Evolutionary conservation across 2,329 filamentous ascomycete genomes (phyloP).

Genomic region (Colletotrichum gigasporum): DNA sequence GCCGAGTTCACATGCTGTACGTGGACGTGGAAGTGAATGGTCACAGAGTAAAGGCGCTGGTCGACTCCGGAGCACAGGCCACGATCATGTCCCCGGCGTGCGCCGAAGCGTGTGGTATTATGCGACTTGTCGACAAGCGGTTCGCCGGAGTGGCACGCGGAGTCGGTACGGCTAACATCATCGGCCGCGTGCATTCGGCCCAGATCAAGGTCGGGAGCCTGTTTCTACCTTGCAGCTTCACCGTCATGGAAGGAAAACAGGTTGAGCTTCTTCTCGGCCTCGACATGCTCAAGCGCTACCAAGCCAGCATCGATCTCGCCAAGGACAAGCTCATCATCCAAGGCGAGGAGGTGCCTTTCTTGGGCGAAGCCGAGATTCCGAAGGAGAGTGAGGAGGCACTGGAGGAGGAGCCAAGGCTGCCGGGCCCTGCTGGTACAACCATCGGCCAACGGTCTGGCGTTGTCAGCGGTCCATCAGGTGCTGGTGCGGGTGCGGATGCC

Average conservation of each 20-base stretch:
- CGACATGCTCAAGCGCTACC: constrained; percentile 97
- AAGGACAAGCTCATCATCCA: constrained; percentile 89
- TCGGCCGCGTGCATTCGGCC: constrained; percentile 93
- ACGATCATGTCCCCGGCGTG: constrained; percentile 98
- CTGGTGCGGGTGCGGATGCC: constrained; percentile 33
- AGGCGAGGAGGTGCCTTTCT: constrained; percentile 86
- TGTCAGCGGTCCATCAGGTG: constrained; percentile 63
- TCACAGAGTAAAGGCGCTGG: constrained; percentile 90
- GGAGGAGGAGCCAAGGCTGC: constrained; percentile 82
- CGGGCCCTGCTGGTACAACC: constrained; percentile 87
- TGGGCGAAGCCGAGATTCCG: constrained; percentile 95
- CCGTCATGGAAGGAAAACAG: constrained; percentile 98
- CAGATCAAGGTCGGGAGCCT: constrained; percentile 92
- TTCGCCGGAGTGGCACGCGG: constrained; percentile 93
- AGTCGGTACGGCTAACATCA: constrained; percentile 92
- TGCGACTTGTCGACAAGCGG: constrained; percentile 91
- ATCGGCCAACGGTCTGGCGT: constrained; percentile 87
- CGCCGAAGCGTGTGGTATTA: constrained; percentile 92
- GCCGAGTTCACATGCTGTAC: constrained; percentile 94
- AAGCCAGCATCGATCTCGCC: constrained; percentile 88
- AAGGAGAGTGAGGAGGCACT: constrained; percentile 78
- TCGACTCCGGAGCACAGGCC: constrained; percentile 96
- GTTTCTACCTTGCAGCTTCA: constrained; percentile 93
- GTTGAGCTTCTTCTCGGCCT: constrained; percentile 93
- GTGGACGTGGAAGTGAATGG: constrained; percentile 96